Evolutionary conservation across 2,329 filamentous ascomycete species (phyloP).

Genomic region (Penicillium griseofulvum): DNA sequence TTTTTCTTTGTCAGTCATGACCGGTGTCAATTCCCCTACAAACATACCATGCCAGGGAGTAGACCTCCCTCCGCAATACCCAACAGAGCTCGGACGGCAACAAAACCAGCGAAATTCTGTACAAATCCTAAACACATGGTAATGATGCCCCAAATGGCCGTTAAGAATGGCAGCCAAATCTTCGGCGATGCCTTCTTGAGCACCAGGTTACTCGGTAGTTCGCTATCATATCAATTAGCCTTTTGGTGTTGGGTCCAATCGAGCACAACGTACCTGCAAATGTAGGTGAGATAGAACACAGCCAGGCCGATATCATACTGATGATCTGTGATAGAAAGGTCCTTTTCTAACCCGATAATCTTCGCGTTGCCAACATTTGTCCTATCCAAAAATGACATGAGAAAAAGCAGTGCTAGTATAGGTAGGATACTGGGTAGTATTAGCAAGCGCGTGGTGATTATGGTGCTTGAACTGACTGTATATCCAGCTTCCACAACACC

Average conservation of each 20-base stretch:
- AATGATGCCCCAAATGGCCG: conserved; percentile 58
- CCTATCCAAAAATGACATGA: conserved; percentile 65
- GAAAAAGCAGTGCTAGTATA: conserved; percentile 61
- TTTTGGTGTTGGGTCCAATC: not conserved
- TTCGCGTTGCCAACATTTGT: conserved; percentile 73
- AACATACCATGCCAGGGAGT: conserved; percentile 61
- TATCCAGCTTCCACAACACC: conserved; percentile 49
- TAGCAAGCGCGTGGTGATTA: not conserved
- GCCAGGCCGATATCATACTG: conserved; percentile 65
- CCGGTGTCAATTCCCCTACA: not conserved
- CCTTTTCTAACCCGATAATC: conserved; percentile 60
- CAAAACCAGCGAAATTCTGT: conserved; percentile 52
- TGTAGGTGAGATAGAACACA: conserved; percentile 59
- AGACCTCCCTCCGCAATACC: conserved; percentile 64
- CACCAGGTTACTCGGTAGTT: conserved; percentile 63
- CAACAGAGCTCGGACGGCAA: conserved; percentile 60
- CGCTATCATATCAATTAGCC: conserved; percentile 40
- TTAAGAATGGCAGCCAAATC: conserved; percentile 60
- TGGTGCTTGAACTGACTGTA: conserved; percentile 7
- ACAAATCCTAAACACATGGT: conserved; percentile 46
- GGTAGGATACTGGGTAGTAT: conserved; percentile 54
- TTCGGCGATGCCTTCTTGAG: conserved; percentile 61
- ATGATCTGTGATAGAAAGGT: conserved; percentile 57
- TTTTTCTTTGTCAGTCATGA: conserved; percentile 22
- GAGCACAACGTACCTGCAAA: conserved; percentile 52